These are phyloP conservation scores for Phtheirospermum japonicum DNA, from an alignment of 257 asterid genomes.

Conservation along the genomic window DNA sequence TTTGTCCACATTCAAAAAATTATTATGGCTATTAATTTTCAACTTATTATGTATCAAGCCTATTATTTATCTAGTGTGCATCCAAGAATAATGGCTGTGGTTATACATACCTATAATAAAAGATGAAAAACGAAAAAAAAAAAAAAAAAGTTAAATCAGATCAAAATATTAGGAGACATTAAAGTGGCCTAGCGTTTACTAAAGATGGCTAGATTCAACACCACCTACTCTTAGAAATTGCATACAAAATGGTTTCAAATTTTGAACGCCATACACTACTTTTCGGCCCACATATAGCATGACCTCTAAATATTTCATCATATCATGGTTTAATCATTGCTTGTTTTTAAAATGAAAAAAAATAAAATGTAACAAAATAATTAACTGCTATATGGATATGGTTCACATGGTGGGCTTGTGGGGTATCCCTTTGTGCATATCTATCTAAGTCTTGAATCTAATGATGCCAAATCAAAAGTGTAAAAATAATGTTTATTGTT, in stretches of 20 bases:
- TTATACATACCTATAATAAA: no score
- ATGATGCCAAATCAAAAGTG: conserved; percentile 20
- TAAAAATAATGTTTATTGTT: conserved; percentile 5
- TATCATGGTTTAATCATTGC: conserved; percentile 46
- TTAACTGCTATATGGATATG: conserved; percentile 7
- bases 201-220: not conserved
- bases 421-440: conserved; percentile 16
- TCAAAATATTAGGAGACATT: not conserved
- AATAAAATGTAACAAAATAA: conserved; percentile 17
- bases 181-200: not conserved
- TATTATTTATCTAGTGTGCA: no score
- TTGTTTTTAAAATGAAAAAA: conserved; percentile 19
- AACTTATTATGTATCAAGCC: no score
- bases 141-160: no score
- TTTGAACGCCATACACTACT: conserved; percentile 44
- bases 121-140: no score
- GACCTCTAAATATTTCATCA: conserved; percentile 34
- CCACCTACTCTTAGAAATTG: conserved; percentile 36
- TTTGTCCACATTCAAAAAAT: no score
- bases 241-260: conserved; percentile 48
- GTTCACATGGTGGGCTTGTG: conserved; percentile 36
- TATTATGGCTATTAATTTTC: no score
- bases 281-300: conserved; percentile 36
- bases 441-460: conserved; percentile 8
- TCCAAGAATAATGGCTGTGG: no score